Evolutionary conservation across 768 basidiomycete genomes (phyloP), one percentile per base, ranked within the genome.

Genomic region (Coprinopsis marcescibilis): DNA sequence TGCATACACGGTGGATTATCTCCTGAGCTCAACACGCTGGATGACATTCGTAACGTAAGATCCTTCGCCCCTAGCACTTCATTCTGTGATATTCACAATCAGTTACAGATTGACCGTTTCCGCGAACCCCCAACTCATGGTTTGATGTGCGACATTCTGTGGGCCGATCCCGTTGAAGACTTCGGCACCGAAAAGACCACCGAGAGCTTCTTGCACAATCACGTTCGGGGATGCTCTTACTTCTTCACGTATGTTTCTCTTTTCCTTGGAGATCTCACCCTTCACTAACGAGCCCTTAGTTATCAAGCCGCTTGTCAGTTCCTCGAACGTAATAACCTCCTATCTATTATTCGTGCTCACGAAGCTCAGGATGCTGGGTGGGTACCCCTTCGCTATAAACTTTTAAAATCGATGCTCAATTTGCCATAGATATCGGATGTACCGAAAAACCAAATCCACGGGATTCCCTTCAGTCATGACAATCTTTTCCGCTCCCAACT

Each of bases 391-490:
- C 24, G 27, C 29, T 43, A 8, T 23, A 23, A 5, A 19, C 12
- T 49, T 37, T 49, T 40, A 53, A 39, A 30, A 45, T 14, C 35
- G 15, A 13, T 15, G 43, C 23, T 26, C 5, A 21, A 41, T 32
- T 37, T 20, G 45, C 25, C 53, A n/a, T n/a, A 92, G 90, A 11
- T 96, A 95, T 63, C 89, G 94, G 45, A 97, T 97, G 96, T 97
- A 98, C 61, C 89, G 93, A 55, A 99, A 99, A 69, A 97, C 95
- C 3, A 91, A 92, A 67, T 88, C 90, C 15, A 98, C 94, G 0
- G 94, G 95, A 4, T 98, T 99, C 73, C 95, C 96, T 14, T 95
- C 93, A 13, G 94, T 99, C 49, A 98, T 99, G 93, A 98, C 95
- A n/a, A 93, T 99, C 59, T 99, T 99, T 70, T 94, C 90, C 13